Percentiles rank a stretch among this genome's conserved stretches.
These are phyloP conservation scores for Aspergillus piperis DNA, from an alignment of 2,329 filamentous ascomycete genomes.

Conservation along the genomic window DNA sequence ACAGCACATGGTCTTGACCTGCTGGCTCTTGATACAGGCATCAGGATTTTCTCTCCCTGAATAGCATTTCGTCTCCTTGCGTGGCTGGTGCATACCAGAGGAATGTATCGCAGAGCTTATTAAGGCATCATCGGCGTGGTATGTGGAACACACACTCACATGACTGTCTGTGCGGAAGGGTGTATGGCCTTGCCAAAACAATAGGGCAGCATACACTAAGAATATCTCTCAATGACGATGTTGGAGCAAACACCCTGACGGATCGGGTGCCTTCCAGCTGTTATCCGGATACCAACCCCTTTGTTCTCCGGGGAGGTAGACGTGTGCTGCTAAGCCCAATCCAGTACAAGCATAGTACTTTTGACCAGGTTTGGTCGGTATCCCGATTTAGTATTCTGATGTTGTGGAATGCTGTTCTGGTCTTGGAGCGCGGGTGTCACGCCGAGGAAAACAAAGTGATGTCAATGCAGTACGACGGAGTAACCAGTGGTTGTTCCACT, in stretches of 20 bases:
- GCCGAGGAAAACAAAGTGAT: constrained; percentile 19
- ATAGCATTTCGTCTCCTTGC: constrained; percentile 16
- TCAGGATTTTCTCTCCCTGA: neutral
- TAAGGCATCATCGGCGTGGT: constrained; percentile 18
- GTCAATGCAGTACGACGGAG: constrained; percentile 15
- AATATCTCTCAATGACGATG: neutral
- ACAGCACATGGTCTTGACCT: neutral
- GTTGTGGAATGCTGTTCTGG: constrained; percentile 21
- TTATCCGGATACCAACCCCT: constrained; percentile 5
- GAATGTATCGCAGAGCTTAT: constrained; percentile 16
- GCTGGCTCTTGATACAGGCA: neutral
- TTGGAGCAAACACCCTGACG: neutral
- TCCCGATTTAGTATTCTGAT: constrained; percentile 4
- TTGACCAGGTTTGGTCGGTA: neutral
- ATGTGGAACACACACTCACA: constrained; percentile 13
- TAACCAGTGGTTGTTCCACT: constrained; percentile 4
- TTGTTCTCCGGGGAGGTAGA: neutral
- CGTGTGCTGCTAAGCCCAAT: neutral
- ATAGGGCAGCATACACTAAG: neutral
- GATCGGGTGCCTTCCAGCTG: neutral
- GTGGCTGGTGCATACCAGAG: constrained; percentile 20
- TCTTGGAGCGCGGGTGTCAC: constrained; percentile 19
- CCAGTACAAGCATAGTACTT: neutral
- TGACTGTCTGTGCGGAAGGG: neutral
- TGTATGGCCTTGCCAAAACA: neutral